These are phyloP conservation scores for Lolium rigidum DNA, from an alignment of 176 grass and related monocot genomes.

Conservation along the genomic window DNA sequence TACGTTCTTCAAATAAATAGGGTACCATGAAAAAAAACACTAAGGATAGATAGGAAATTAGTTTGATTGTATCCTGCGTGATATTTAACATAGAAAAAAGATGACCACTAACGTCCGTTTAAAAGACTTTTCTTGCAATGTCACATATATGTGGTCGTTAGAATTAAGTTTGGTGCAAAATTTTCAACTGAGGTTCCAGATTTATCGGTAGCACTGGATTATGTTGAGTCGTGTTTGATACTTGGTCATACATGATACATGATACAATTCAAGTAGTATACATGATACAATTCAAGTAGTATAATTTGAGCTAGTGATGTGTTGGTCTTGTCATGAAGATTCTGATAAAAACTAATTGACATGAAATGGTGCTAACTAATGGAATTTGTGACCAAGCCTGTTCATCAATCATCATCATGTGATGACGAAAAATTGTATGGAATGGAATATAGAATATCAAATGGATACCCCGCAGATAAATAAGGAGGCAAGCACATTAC, in stretches of 20 bases:
- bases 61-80: too few relatives aligned
- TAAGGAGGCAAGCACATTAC: not conserved
- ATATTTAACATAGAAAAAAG: too few relatives aligned
- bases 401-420: not conserved
- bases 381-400: not conserved
- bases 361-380: not conserved
- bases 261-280: too few relatives aligned
- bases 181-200: too few relatives aligned
- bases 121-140: too few relatives aligned
- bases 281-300: not conserved
- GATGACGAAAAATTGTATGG: not conserved
- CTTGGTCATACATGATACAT: not conserved
- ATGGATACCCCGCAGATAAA: not conserved
- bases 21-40: too few relatives aligned
- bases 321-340: not conserved
- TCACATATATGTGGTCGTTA: too few relatives aligned
- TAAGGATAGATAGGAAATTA: too few relatives aligned
- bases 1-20: too few relatives aligned
- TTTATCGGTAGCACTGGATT: too few relatives aligned
- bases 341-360: not conserved
- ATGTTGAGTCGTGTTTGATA: not conserved
- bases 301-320: not conserved
- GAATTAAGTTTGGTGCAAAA: too few relatives aligned
- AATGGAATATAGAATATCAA: not conserved
- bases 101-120: too few relatives aligned